Evolutionary conservation across 306 rosid genomes (phyloP), one percentile per base, ranked within the genome.

Genomic region (Argentina anserina): DNA sequence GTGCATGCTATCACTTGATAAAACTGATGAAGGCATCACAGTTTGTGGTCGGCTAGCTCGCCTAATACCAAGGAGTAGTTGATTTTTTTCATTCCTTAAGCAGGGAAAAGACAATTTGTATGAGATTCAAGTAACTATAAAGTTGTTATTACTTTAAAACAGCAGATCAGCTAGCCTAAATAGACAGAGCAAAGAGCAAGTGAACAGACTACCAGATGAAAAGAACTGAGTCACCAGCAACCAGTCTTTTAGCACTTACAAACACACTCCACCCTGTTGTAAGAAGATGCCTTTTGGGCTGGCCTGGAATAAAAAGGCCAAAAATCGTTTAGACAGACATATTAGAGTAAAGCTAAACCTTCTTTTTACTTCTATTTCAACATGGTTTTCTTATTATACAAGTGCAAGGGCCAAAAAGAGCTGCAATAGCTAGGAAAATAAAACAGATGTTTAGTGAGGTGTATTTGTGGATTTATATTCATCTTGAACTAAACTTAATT

Each of bases 261-360:
- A 94, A 94, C 70, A 94, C 99, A 78, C 99, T 94, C 99, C 99
- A 94, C 74, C 99, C 99, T 11, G 99, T 94, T 0, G 99, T 94
- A 79, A 94, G 99, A 53, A 94, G 96, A 77, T 94, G 99, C 76
- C 99, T 87, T 84, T 94, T 94, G 47, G 99, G 99, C 84, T 94
- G 99, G 79, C 99, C 99, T 94, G 86, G 81, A 80, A 50, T 62
- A 9, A 43, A 79, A 75, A 36, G 74, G 28, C 59, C 5, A 78
- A 41, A 23, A 66, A 61, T 15, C 15, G 18, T 55, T 39, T 36
- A 72, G 42, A 34, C 36, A 69, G 34, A 37, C 67, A 52, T 20
- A 49, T 36, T 20, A 36, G 46, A 46, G 23, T 31, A 63, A 36
- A 59, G 12, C 20, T 40, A 20, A 4, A n/a, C 26, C 53, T 31